A percentile compares a stretch with the other conserved stretches of the same genome.
phyloP scores from a whole-genome alignment of 768 basidiomycete species.

The Lactarius indigo region DNA sequence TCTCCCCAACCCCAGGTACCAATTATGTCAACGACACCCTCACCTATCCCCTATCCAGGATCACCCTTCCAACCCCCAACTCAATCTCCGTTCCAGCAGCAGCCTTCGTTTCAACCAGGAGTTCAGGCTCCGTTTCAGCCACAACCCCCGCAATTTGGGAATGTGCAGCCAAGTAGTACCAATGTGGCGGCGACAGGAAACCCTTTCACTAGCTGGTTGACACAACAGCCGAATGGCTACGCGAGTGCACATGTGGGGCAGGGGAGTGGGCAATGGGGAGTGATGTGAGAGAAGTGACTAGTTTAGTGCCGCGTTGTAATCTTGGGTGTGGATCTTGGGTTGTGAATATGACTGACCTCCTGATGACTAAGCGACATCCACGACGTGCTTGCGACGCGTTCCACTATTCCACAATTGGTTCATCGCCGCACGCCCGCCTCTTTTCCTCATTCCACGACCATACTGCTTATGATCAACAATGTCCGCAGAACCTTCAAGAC shows the following conservation, averaged over 20 bases:
- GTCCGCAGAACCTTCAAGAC: conserved; percentile 32
- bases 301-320: neutral
- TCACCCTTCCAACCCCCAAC: conserved; percentile 26
- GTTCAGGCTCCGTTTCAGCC: conserved; percentile 3
- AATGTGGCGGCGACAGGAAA: conserved; percentile 11
- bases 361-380: conserved; percentile 14
- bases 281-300: conserved; percentile 4
- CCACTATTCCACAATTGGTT: neutral
- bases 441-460: conserved; percentile 16
- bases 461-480: conserved; percentile 23
- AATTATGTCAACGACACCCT: conserved; percentile 18
- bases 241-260: conserved; percentile 21
- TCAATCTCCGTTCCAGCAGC: conserved; percentile 22
- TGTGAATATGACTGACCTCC: neutral
- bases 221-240: conserved; percentile 21
- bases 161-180: conserved; percentile 12
- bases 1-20: conserved; percentile 29
- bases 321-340: neutral
- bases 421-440: neutral
- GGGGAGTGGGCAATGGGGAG: conserved; percentile 16
- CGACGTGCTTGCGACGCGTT: neutral
- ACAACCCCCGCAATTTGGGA: conserved; percentile 17
- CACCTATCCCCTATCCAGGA: conserved; percentile 19
- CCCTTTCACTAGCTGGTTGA: conserved; percentile 31
- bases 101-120: conserved; percentile 17